Evolutionary conservation across 2,329 filamentous ascomycete species (phyloP).

Genomic region (Ceratocystis albifundus): DNA sequence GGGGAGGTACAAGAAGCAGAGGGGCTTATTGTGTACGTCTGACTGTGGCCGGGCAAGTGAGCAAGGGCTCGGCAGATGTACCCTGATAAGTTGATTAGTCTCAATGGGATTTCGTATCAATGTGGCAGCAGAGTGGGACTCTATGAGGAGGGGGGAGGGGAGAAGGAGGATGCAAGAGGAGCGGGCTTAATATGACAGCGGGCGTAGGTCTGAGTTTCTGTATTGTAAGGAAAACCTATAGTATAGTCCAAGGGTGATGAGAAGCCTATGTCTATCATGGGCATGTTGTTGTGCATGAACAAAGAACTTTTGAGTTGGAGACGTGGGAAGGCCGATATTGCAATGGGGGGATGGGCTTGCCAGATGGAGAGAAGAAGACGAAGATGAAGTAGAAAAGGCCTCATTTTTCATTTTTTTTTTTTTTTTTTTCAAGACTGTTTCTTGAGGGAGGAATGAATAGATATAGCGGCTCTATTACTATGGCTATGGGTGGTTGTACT

Average conservation of each 20-base stretch:
- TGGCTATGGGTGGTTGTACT: background rate
- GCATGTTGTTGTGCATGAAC: conserved; percentile 5
- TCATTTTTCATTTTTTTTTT: too few relatives aligned
- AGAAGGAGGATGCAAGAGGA: background rate
- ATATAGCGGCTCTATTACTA: background rate
- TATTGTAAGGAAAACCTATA: background rate
- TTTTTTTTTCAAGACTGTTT: background rate
- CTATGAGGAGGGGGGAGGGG: background rate
- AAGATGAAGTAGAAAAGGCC: background rate
- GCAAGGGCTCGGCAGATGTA: conserved; percentile 6
- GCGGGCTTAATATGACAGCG: conserved; percentile 10
- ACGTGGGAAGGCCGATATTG: background rate
- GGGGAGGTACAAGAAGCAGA: background rate
- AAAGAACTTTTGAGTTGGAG: conserved; percentile 1
- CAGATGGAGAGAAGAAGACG: background rate
- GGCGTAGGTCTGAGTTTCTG: background rate
- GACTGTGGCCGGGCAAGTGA: background rate
- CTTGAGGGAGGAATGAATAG: background rate
- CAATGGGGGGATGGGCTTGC: background rate
- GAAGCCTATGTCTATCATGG: background rate
- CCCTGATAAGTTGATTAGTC: conserved; percentile 7
- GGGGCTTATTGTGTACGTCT: background rate
- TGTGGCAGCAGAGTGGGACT: background rate
- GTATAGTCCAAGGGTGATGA: background rate
- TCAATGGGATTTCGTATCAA: conserved; percentile 8